These are phyloP conservation scores for Dichotomopilus funicola DNA, from an alignment of 2,329 filamentous ascomycete species.

Conservation along the genomic window DNA sequence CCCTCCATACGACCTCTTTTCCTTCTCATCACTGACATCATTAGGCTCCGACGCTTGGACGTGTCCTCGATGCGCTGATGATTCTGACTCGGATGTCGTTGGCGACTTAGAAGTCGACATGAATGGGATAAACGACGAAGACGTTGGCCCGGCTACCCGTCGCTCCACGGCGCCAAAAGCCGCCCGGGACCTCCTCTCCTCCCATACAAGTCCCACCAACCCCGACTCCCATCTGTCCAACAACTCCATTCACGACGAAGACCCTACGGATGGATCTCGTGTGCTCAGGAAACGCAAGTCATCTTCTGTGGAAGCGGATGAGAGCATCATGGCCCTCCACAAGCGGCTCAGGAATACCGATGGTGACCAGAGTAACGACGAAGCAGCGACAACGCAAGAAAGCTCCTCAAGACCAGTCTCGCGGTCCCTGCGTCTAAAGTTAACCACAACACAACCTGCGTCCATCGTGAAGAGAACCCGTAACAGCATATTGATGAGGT, in stretches of 20 bases:
- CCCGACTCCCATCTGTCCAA: slow-evolving; percentile 72
- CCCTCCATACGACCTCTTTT: neutral
- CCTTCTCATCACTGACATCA: slow-evolving; percentile 21
- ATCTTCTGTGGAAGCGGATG: slow-evolving; percentile 59
- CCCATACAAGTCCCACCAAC: slow-evolving; percentile 56
- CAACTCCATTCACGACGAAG: slow-evolving; percentile 63
- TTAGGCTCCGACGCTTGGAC: slow-evolving; percentile 42
- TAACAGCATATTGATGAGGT: slow-evolving; percentile 47
- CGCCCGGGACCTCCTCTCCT: slow-evolving; percentile 65
- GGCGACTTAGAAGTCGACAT: slow-evolving; percentile 27
- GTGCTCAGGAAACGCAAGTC: slow-evolving; percentile 79
- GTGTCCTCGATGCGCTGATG: slow-evolving; percentile 43
- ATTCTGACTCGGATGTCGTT: slow-evolving; percentile 22
- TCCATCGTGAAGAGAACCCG: slow-evolving; percentile 39
- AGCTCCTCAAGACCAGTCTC: slow-evolving; percentile 34
- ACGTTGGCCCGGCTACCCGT: slow-evolving; percentile 36
- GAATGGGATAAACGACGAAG: slow-evolving; percentile 18
- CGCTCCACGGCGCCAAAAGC: slow-evolving; percentile 59
- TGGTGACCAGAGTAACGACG: slow-evolving; percentile 36
- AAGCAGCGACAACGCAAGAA: slow-evolving; percentile 26
- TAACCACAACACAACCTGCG: slow-evolving; percentile 31
- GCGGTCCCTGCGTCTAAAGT: slow-evolving; percentile 54
- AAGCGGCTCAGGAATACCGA: slow-evolving; percentile 48
- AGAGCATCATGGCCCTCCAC: slow-evolving; percentile 44
- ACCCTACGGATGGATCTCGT: slow-evolving; percentile 69